Evolutionary conservation across 164 flowering plant species (phyloP), one percentile per base, ranked within the genome.

Genomic region (Hamamelis virginiana): DNA sequence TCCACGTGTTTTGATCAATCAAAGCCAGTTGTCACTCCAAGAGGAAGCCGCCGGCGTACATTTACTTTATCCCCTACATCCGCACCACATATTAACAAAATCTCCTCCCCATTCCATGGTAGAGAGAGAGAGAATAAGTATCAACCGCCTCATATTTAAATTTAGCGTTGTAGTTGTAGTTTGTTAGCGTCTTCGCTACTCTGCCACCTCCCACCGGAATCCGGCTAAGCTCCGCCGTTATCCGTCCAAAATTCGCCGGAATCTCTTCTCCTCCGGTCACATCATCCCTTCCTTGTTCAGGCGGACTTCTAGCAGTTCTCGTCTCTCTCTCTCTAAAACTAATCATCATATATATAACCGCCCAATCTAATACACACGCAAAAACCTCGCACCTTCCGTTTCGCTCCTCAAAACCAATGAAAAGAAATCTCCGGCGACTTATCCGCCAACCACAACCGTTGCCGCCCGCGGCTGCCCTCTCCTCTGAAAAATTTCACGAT

Each of bases 71-170:
- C 46, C 18, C 50, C 46, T 44, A 25, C 66, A 22, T 57, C 33
- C 52, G 33, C 0, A 16, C 26, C 66, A 8, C 50, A 63, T 5
- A 10, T 21, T 18, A 65, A 8, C 58, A 65, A n/a, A 47, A 62
- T 33, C 41, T 33, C 14, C 60, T 25, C 28, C 18, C 55, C 14
- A 33, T 25, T 14, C 18, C 55, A 26, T 23, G 15, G 25, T 21
- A 25, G 60, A 57, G 60, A 57, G 15, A 51, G 55, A 18, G 33
- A 57, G 60, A 25, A 26, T 9, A 15, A 25, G 13, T 21, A 1
- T 16, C 66, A 63, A 63, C 66, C 68, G 57, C 68, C 44, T 50
- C 58, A 27, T 65, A 65, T 64, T 47, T 65, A 65, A 50, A 65
- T 22, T 12, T 1, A 56, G 59, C 18, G 27, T 60, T 27, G 62